Percentiles rank a stretch among this genome's conserved stretches.
Evolutionary conservation across 2,329 filamentous ascomycete genomes (phyloP).

Genomic region (Davidsoniella neocaledoniae): DNA sequence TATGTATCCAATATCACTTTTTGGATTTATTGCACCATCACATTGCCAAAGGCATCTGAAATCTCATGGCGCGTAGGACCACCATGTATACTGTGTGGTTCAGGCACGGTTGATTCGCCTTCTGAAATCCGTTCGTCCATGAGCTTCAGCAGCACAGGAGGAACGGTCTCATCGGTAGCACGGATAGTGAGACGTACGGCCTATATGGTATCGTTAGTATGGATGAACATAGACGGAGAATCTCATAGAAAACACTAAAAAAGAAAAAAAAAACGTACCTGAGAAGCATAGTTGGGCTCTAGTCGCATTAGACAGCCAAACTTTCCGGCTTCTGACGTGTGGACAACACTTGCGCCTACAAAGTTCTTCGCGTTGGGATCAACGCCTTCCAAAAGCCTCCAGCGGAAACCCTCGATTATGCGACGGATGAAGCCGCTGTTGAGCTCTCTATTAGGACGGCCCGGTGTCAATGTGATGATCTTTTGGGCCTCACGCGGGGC

Average conservation of each 20-base stretch:
- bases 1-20: too few species aligned
- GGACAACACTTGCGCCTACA: slow-evolving; percentile 76
- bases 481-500: slow-evolving; percentile 72
- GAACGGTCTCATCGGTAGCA: slow-evolving; percentile 82
- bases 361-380: slow-evolving; percentile 90
- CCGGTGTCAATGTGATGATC: slow-evolving; percentile 52
- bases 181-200: slow-evolving; percentile 92
- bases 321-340: slow-evolving; percentile 70
- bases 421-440: slow-evolving; percentile 53
- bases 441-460: slow-evolving; percentile 40
- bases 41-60: slow-evolving; percentile 36
- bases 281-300: slow-evolving; percentile 83
- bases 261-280: slow-evolving; percentile 44
- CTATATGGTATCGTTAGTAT: slow-evolving; percentile 30
- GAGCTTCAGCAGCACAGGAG: slow-evolving; percentile 58
- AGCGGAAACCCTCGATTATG: slow-evolving; percentile 70
- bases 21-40: slow-evolving; percentile 30
- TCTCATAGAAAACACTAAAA: neutral
- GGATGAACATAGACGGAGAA: neutral
- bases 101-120: slow-evolving; percentile 28
- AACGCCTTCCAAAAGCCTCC: slow-evolving; percentile 70
- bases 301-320: slow-evolving; percentile 84
- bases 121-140: slow-evolving; percentile 69
- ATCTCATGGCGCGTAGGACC: slow-evolving; percentile 32
- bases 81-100: slow-evolving; percentile 19